Evolutionary conservation across 2,329 filamentous ascomycete species (phyloP).

Genomic region (Penicillium decumbens): DNA sequence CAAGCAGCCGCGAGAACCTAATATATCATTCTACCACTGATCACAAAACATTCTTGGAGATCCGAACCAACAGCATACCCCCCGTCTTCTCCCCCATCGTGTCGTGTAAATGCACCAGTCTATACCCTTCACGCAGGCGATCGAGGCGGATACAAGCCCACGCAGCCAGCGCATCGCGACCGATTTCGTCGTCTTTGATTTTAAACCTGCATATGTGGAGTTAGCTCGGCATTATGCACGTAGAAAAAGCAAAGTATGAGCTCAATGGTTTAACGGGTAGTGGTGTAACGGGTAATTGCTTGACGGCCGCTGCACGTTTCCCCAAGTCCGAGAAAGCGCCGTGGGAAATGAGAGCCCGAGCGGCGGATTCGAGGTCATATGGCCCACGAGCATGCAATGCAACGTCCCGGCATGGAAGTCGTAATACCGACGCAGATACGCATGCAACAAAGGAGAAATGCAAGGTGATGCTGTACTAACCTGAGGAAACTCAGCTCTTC

Average conservation of each 20-base stretch:
- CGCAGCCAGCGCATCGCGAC: conserved; percentile 70
- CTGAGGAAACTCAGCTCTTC: conserved; percentile 68
- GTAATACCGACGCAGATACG: background rate
- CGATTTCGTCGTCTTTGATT: conserved; percentile 79
- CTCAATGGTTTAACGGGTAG: background rate
- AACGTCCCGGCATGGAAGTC: background rate
- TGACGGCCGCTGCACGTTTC: conserved; percentile 8
- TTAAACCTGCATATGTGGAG: conserved; percentile 59
- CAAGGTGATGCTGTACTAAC: conserved; percentile 46
- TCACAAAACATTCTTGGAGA: conserved; percentile 53
- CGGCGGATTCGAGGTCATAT: background rate
- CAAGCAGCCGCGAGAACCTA: background rate
- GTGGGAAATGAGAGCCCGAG: background rate
- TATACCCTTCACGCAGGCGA: conserved; percentile 67
- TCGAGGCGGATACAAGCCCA: conserved; percentile 89
- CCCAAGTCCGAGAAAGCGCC: background rate
- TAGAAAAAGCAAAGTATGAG: background rate
- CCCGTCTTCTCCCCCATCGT: conserved; percentile 60
- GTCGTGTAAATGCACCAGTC: conserved; percentile 73
- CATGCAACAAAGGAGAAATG: background rate
- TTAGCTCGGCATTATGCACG: conserved; percentile 2
- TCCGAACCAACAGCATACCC: conserved; percentile 68
- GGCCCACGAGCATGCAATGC: background rate
- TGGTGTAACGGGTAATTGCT: background rate
- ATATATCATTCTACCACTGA: conserved; percentile 1